Evolutionary conservation across 306 rosid genomes (phyloP), one percentile per base, ranked within the genome.

Genomic region (Lotus japonicus): DNA sequence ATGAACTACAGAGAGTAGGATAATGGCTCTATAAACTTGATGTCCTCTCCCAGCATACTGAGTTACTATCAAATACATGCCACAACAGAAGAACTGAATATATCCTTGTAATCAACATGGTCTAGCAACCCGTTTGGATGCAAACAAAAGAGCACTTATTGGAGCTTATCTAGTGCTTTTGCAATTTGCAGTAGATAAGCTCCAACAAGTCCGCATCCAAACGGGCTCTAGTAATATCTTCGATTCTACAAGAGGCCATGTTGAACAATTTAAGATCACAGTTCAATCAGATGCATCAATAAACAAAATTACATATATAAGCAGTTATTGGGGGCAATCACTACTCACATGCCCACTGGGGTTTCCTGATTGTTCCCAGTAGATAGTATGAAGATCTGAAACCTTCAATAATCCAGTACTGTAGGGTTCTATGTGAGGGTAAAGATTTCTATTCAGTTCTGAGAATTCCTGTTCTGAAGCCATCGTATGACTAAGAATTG

Each of bases 311-410:
- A 14, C 19, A 65, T 45, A 19, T 11, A 21, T 4, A 53, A 39
- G 53, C 39, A 68, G 51, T 42, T 66, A 49, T 16, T 2, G 35
- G 35, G n/a, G 57, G 15, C 4, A 64, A 65, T 74, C 5, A 50
- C 19, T 68, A 84, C 98, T 84, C 72, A 92, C 97, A 83, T 92
- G 91, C 15, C 96, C 98, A 72, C 46, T 31, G 0, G 96, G 92
- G 73, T 88, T 90, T 57, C 98, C 97, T 17, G 97, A 92, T 78
- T 90, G 94, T 81, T 92, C 98, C 97, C 97, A 92, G 39, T 86
- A 90, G 77, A 92, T 82, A 4, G 86, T 67, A 56, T 90, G 96
- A 77, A 86, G 64, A 79, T 92, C 92, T 2, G 96, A 88, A 70
- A 94, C 97, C 80, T 88, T 90, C 70, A 94, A 76, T 68, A 69